Percentiles rank a stretch among this genome's conserved stretches.
Conservation (phyloP, 2,329 filamentous ascomycete genomes). For the Juglanconis oblonga region DNA sequence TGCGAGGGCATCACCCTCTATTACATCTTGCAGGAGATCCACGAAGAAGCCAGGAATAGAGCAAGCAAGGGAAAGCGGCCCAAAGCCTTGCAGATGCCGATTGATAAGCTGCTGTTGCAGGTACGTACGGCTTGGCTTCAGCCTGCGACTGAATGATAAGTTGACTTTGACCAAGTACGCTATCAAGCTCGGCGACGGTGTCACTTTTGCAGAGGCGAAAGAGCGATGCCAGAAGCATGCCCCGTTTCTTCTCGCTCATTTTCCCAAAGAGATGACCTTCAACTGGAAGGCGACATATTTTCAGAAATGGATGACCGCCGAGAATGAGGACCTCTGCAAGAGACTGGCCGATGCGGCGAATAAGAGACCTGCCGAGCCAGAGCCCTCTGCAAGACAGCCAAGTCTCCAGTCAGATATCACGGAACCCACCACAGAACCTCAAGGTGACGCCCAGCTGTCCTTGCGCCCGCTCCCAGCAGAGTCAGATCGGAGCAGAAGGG, state of each 20-base stretch:
- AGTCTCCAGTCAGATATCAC: conserved; percentile 16
- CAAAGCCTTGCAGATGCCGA: conserved; percentile 26
- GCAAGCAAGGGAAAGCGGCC: conserved; percentile 31
- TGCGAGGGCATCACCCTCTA: conserved; percentile 62
- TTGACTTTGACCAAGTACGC: conserved; percentile 40
- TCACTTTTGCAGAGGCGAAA: conserved; percentile 47
- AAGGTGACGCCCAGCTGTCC: conserved; percentile 14
- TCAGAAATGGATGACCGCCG: conserved; percentile 44
- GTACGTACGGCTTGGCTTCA: conserved; percentile 22
- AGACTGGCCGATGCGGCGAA: conserved; percentile 6
- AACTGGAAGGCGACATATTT: conserved; percentile 47
- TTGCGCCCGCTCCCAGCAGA: conserved; percentile 5
- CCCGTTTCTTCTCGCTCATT: conserved; percentile 51
- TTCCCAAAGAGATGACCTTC: conserved; percentile 38
- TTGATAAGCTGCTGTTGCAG: conserved; percentile 34
- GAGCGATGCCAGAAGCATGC: conserved; percentile 46
- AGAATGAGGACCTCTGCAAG: background rate
- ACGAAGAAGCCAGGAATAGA: conserved; percentile 35
- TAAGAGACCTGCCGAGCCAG: background rate
- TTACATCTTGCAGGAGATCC: conserved; percentile 59
- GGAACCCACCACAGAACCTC: conserved; percentile 17
- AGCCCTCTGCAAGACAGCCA: conserved; percentile 2
- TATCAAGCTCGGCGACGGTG: conserved; percentile 49
- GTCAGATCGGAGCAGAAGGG: conserved; percentile 19
- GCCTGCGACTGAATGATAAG: background rate